phyloP scores from a whole-genome alignment of 257 asterid genomes.

The Gynochthodes officinalis region DNA sequence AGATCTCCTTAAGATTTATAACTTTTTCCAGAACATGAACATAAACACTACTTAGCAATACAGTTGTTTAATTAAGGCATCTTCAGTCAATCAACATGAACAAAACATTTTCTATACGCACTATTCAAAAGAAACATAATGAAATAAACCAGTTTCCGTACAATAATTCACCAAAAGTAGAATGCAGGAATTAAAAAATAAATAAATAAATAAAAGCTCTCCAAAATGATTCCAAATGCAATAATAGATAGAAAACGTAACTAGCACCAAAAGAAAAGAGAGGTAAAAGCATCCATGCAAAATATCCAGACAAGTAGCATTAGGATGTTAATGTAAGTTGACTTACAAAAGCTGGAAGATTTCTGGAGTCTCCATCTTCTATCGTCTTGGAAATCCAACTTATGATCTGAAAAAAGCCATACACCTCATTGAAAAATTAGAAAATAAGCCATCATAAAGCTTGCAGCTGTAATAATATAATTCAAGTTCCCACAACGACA shows the following conservation, averaged over 20 bases:
- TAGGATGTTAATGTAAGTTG: slow-evolving; percentile 8
- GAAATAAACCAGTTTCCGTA: not conserved
- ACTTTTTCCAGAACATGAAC: not conserved
- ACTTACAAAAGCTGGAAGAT: slow-evolving; percentile 90
- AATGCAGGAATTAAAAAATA: too few relatives aligned
- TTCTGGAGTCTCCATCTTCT: slow-evolving; percentile 85
- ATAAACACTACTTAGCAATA: not conserved
- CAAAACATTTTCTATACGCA: not conserved
- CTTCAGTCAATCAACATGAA: not conserved
- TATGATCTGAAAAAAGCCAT: slow-evolving; percentile 55
- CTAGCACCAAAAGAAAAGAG: not conserved
- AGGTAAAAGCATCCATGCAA: not conserved
- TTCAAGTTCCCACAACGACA: not conserved
- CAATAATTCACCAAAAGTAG: not conserved
- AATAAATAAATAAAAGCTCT: not conserved
- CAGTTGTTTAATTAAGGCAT: not conserved
- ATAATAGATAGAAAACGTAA: not conserved
- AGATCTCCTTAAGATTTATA: not conserved
- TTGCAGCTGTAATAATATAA: not conserved
- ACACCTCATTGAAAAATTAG: not conserved
- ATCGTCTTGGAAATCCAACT: slow-evolving; percentile 78
- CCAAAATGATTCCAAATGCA: not conserved
- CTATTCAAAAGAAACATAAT: not conserved
- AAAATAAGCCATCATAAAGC: slow-evolving; percentile 4
- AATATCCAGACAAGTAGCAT: not conserved